Evolutionary conservation across 108 stramenopile genomes (phyloP), one percentile per base, ranked within the genome.

Genomic region (Schizochytrium sp.): DNA sequence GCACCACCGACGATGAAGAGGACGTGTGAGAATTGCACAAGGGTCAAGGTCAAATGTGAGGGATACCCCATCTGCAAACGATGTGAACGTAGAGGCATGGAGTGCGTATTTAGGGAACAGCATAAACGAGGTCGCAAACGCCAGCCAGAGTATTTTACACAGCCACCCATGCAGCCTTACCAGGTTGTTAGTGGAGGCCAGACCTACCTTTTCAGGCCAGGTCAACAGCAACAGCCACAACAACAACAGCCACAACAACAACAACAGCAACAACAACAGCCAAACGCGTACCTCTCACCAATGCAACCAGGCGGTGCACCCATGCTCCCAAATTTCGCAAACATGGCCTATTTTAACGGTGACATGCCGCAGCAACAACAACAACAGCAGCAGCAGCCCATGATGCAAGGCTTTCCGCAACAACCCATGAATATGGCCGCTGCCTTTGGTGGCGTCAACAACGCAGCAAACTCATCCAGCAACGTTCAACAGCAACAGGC

Each of bases 31-130:
- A 83, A 83, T 53, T 83, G 76, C 76, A 83, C 76, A 1, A 83
- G 53, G 76, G 76, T 55, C 76, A 83, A 83, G 76, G 50, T 83
- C 47, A 83, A 83, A 53, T 83, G 76, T 53, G 28, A 83, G 0
- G 76, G 76, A 1, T 83, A 83, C 76, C 76, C 76, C 17, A 55
- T 83, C 50, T 83, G 76, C 76, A 83, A 55, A n/a, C 76, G 76
- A 17, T 83, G 76, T 53, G 50, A 83, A 53, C 76, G 76, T 10
- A 17, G 53, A 13, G 28, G 28, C 28, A 83, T 83, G 76, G 53
- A 49, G 10, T 83, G 76, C 53, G 53, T 55, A n/a, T 83, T 83
- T 50, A 17, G 76, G 5, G 76, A 83, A 3, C 76, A 83, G 47
- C 76, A 83, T 53, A 83, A 83, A 40, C 76, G 76, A 0, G 76